Evolutionary conservation across 2,329 filamentous ascomycete genomes (phyloP).

Genomic region (Aspergillus sp.): DNA sequence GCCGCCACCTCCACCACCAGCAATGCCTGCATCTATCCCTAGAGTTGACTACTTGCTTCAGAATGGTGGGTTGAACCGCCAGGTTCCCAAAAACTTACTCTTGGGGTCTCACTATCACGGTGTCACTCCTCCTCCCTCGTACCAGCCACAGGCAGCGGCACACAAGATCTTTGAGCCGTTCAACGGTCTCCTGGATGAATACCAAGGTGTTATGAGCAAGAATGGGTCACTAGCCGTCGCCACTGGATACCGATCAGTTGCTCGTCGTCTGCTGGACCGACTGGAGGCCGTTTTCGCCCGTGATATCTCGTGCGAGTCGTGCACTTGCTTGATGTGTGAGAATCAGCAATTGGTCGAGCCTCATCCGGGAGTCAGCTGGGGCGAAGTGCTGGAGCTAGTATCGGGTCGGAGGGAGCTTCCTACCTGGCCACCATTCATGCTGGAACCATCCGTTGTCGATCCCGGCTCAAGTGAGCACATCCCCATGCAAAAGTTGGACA

Average conservation of each 20-base stretch:
- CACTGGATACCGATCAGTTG: conserved; percentile 91
- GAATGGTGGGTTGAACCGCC: conserved; percentile 68
- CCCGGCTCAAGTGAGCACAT: conserved; percentile 42
- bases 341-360: conserved; percentile 52
- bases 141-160: conserved; percentile 59
- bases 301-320: conserved; percentile 81
- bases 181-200: conserved; percentile 75
- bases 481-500: conserved; percentile 73
- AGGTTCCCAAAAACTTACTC: conserved; percentile 66
- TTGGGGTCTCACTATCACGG: conserved; percentile 43
- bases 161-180: conserved; percentile 74
- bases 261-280: conserved; percentile 76
- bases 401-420: conserved; percentile 82
- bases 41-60: conserved; percentile 87
- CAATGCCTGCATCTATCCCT: conserved; percentile 59
- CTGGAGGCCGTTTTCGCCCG: conserved; percentile 90
- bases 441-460: conserved; percentile 50
- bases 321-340: conserved; percentile 76
- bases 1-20: conserved; percentile 68
- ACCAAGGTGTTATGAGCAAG: conserved; percentile 68
- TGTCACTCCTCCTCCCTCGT: conserved; percentile 48
- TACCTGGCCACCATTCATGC: conserved; percentile 77
- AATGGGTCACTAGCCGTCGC: conserved; percentile 89
- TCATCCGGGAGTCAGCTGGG: conserved; percentile 70
- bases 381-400: conserved; percentile 87